Conservation (phyloP, 768 basidiomycete genomes). For the Lactarius sanguifluus region DNA sequence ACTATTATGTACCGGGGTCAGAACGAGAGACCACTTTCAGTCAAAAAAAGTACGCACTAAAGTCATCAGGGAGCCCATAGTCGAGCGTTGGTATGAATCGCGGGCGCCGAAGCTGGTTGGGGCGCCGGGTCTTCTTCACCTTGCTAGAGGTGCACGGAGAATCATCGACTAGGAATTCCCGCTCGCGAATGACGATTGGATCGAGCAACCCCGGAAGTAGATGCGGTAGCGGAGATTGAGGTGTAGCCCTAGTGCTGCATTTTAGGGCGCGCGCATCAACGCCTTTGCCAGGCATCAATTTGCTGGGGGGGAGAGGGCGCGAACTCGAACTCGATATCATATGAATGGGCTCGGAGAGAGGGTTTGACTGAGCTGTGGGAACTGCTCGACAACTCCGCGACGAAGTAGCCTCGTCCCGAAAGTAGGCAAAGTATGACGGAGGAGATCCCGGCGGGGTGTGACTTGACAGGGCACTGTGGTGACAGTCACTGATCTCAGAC, state of each 20-base stretch:
- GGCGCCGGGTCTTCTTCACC: neutral
- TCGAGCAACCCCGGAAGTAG: slow-evolving; percentile 2
- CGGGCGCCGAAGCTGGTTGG: neutral
- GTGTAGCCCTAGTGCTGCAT: neutral
- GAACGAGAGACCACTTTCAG: neutral
- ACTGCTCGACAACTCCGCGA: too few species aligned
- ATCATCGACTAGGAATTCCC: neutral
- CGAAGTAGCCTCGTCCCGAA: too few species aligned
- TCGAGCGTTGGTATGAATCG: slow-evolving; percentile 4
- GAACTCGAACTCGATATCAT: too few species aligned
- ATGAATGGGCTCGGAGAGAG: too few species aligned
- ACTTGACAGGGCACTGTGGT: neutral
- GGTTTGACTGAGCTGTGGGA: too few species aligned
- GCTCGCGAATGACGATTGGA: neutral
- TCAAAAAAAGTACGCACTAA: neutral
- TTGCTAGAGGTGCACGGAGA: neutral
- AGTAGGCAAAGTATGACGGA: neutral
- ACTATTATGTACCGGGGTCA: neutral
- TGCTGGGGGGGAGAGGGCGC: neutral
- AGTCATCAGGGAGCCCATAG: neutral
- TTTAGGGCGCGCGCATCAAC: neutral
- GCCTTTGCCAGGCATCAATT: neutral
- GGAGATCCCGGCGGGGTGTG: slow-evolving; percentile 8
- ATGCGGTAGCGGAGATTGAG: neutral
- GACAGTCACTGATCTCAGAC: neutral